Base-by-base conservation (phyloP, 305 asterid genomes). In the Fraxinus platypoda region DNA sequence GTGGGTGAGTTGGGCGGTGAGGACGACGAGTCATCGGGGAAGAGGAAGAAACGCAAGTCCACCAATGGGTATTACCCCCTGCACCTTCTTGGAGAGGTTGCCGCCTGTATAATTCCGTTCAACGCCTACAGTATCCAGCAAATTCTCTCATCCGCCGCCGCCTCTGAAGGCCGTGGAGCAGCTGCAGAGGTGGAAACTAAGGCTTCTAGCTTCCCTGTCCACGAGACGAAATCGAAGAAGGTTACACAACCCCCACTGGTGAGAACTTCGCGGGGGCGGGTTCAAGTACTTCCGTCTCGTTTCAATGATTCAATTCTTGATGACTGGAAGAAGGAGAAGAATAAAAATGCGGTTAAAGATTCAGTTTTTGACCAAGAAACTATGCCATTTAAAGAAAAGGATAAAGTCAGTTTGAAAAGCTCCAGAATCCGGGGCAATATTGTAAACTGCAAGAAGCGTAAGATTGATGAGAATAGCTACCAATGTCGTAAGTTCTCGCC, bases 241-340 rank as follows among this genome's bases (percentile, higher is more conserved):
- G 83, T 78, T 78, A 78, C 95, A 15, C 91, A 92, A 86, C 97
- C 99, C 78, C 93, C 99, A 17, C 83, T 93, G 49, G 97, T 96
- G 87, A 93, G 97, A 87, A 96, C 98, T 46, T 94, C 97, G 21
- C 81, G 98, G 46, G 98, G 99, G 80, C 90, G 99, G 81, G 97
- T 94, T 81, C 98, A 93, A 91, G 98, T 90, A 81, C 87, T 96
- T 82, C 99, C 99, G 3, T 94, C 99, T 23, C 88, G 93, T 73
- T 96, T 93, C 81, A 96, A 93, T 79, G 99, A 97, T 85, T 97
- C 98, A 2, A 84, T 97, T 83, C 92, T 97, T 5, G 98, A 90
- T 81, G 90, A 93, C 81, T 97, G 99, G 99, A 94, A 91, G 95
- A 94, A 93, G 82, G 98, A 97, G 77, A 91, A 86, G 89, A 85